Evolutionary conservation across 768 basidiomycete genomes (phyloP).

Genomic region (Rhizopogon roseolus): DNA sequence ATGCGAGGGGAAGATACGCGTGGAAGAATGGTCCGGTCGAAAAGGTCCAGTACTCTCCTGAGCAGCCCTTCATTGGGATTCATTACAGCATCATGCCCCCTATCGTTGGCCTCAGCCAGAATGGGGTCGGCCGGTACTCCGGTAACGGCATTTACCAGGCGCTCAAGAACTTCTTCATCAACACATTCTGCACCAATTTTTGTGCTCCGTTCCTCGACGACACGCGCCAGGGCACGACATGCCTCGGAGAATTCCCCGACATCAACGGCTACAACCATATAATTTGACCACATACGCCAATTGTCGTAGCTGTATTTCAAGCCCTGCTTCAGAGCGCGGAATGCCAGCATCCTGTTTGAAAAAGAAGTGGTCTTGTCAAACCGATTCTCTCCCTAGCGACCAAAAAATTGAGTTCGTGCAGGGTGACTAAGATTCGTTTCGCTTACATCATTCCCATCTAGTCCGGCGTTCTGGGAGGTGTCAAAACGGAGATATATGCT

Average conservation of each 20-base stretch:
- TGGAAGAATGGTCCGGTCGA: constrained; percentile 77
- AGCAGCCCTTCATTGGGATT: constrained; percentile 64
- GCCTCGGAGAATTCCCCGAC: constrained; percentile 91
- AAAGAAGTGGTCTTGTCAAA: constrained; percentile 42
- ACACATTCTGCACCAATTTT: constrained; percentile 52
- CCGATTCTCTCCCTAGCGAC: constrained; percentile 14
- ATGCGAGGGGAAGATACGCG: constrained; percentile 74
- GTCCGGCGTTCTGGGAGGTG: constrained; percentile 28
- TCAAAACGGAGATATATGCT: constrained; percentile 88
- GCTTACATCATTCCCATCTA: constrained; percentile 26
- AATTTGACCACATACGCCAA: constrained; percentile 99
- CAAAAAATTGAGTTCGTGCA: constrained; percentile 14
- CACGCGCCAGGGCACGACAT: constrained; percentile 72
- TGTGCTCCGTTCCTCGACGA: constrained; percentile 55
- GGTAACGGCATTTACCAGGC: constrained; percentile 84
- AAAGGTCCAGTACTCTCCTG: constrained; percentile 63
- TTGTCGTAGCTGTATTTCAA: constrained; percentile 81
- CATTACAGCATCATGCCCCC: constrained; percentile 15
- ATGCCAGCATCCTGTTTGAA: constrained; percentile 81
- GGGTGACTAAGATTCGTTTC: constrained; percentile 2
- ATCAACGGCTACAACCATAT: constrained; percentile 89
- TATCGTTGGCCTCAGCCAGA: constrained; percentile 24
- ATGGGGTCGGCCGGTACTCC: constrained; percentile 39
- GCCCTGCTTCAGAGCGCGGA: constrained; percentile 88
- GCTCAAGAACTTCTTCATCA: constrained; percentile 85